Conservation (phyloP, 768 basidiomycete genomes). For the Scleroderma bovista region DNA sequence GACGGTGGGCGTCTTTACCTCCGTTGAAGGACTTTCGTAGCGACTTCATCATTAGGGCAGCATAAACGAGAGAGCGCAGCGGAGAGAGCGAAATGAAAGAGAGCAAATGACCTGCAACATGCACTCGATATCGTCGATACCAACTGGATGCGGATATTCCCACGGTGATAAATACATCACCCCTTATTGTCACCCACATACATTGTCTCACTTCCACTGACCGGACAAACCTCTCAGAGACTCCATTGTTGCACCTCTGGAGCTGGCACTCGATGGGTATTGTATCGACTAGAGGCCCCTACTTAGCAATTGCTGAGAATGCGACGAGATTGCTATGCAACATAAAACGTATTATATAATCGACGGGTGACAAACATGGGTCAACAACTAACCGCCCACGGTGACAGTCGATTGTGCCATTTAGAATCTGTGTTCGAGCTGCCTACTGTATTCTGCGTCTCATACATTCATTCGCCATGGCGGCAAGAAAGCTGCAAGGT, state of each 20-base stretch:
- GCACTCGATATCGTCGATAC: conserved; percentile 4
- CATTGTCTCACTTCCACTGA: too few relatives aligned
- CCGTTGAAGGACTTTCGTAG: conserved; percentile 77
- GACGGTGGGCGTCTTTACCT: conserved; percentile 50
- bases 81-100: conserved; percentile 9
- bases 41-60: conserved; percentile 58
- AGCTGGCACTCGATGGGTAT: too few relatives aligned
- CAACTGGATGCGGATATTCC: conserved; percentile 1
- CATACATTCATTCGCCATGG: conserved; percentile 50
- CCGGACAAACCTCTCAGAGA: too few relatives aligned
- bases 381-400: conserved; percentile 2
- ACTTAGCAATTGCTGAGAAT: too few relatives aligned
- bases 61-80: conserved; percentile 6
- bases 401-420: neutral
- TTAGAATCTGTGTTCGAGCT: neutral
- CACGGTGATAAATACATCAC: too few relatives aligned
- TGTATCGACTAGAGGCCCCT: too few relatives aligned
- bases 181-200: conserved; percentile 7
- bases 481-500: conserved; percentile 90
- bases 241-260: too few relatives aligned
- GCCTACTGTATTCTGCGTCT: neutral
- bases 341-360: conserved; percentile 21
- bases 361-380: neutral
- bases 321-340: neutral
- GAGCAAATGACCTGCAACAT: conserved; percentile 7